Percentiles rank a stretch among this genome's conserved stretches.
These are phyloP conservation scores for Jamesozyma gamospora DNA, from an alignment of 805 yeast species.

Conservation along the genomic window DNA sequence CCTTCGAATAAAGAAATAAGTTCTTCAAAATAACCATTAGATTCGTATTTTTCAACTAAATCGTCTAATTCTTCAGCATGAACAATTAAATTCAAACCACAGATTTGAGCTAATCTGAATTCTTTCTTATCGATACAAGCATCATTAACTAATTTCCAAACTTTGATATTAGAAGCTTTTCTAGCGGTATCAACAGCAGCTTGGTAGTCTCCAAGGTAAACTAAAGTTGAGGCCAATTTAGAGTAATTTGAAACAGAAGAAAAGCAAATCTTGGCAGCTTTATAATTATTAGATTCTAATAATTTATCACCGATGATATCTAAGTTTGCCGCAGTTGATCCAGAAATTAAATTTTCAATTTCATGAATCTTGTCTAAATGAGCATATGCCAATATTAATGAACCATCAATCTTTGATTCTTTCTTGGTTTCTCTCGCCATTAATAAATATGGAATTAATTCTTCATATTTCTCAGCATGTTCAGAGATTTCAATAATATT, in stretches of 20 bases:
- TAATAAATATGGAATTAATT: slow-evolving; percentile 70
- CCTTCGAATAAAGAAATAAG: slow-evolving; percentile 87
- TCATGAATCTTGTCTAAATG: slow-evolving; percentile 63
- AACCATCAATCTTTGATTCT: slow-evolving; percentile 90
- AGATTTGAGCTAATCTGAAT: slow-evolving; percentile 93
- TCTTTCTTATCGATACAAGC: slow-evolving; percentile 94
- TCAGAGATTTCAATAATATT: slow-evolving; percentile 92
- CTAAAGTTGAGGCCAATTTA: slow-evolving; percentile 92
- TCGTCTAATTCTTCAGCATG: slow-evolving; percentile 96
- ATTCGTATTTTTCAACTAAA: slow-evolving; percentile 77
- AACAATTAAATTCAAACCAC: slow-evolving; percentile 93
- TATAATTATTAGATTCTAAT: slow-evolving; percentile 69
- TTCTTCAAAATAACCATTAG: slow-evolving; percentile 85
- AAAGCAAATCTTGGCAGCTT: slow-evolving; percentile 86
- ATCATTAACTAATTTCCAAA: slow-evolving; percentile 95
- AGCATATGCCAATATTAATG: slow-evolving; percentile 81
- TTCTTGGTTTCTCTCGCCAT: slow-evolving; percentile 90
- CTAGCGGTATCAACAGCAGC: slow-evolving; percentile 98
- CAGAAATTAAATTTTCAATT: slow-evolving; percentile 72
- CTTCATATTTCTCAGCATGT: slow-evolving; percentile 94
- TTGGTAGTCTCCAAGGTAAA: slow-evolving; percentile 84
- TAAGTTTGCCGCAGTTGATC: slow-evolving; percentile 86
- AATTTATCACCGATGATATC: slow-evolving; percentile 88
- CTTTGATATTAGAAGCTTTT: slow-evolving; percentile 86
- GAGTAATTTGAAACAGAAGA: slow-evolving; percentile 86